A percentile compares a stretch with the other conserved stretches of the same genome.
These are phyloP conservation scores for Trichoderma atroviride DNA, from an alignment of 2,329 filamentous ascomycete species.

Conservation along the genomic window DNA sequence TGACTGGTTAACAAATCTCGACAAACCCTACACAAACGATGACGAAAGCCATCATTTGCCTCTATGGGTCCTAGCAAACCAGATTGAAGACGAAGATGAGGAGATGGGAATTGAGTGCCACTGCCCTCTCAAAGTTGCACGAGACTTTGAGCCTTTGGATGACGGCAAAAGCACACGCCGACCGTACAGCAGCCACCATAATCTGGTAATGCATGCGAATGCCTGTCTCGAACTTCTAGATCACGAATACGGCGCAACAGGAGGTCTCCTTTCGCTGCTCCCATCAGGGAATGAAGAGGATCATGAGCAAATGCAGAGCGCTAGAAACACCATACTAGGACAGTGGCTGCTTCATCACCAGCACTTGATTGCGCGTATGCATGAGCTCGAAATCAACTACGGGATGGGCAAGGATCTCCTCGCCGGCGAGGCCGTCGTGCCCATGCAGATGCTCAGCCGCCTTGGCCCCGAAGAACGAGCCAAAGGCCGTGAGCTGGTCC, in stretches of 20 bases:
- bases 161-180: slow-evolving; percentile 30
- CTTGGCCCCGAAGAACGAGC: slow-evolving; percentile 56
- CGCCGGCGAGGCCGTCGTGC: slow-evolving; percentile 52
- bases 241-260: slow-evolving; percentile 58
- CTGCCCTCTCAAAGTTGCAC: slow-evolving; percentile 47
- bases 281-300: slow-evolving; percentile 46
- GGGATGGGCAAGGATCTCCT: slow-evolving; percentile 55
- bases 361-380: slow-evolving; percentile 56
- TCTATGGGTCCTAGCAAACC: slow-evolving; percentile 51
- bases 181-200: slow-evolving; percentile 52
- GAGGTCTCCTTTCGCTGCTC: slow-evolving; percentile 58
- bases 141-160: slow-evolving; percentile 30
- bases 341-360: slow-evolving; percentile 60
- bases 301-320: slow-evolving; percentile 44
- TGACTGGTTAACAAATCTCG: slow-evolving; percentile 59
- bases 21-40: slow-evolving; percentile 51
- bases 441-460: slow-evolving; percentile 55
- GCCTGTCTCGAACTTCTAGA: slow-evolving; percentile 62
- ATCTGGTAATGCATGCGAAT: slow-evolving; percentile 60
- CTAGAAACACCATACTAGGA: slow-evolving; percentile 57
- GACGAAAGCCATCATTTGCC: slow-evolving; percentile 52
- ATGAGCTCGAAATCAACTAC: slow-evolving; percentile 59
- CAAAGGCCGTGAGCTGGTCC: slow-evolving; percentile 53
- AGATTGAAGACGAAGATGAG: slow-evolving; percentile 48
- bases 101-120: slow-evolving; percentile 46